A percentile compares a stretch with the other conserved stretches of the same genome.
phyloP scores from a whole-genome alignment of 78 protist species.

The Trichosphaerium sp. region DNA sequence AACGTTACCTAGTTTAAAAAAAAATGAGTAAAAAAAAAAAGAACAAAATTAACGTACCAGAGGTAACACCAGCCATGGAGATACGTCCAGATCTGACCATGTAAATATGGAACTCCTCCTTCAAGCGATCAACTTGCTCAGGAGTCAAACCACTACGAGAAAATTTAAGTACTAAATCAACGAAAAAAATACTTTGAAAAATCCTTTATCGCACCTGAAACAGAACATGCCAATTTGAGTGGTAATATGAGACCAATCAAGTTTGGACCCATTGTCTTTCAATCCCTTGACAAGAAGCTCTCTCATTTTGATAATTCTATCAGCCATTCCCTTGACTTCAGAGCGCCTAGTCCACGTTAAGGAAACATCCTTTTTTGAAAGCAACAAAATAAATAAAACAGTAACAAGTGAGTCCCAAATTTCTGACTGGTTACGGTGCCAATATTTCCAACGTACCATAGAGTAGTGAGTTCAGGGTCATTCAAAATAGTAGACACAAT shows the following conservation, averaged over 20 bases:
- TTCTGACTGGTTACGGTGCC: not conserved
- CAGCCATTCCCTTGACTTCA: conserved; percentile 78
- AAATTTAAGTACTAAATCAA: not conserved
- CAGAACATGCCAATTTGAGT: conserved; percentile 98
- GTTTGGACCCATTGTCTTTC: conserved; percentile 48
- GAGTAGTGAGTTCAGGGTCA: conserved; percentile 31
- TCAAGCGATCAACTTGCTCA: conserved; percentile 40
- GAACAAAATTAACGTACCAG: no score
- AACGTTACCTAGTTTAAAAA: no score
- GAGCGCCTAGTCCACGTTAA: conserved; percentile 12
- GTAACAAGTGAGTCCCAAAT: not conserved
- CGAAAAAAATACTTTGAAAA: not conserved
- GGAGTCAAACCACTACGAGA: not conserved
- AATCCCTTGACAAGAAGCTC: conserved; percentile 42
- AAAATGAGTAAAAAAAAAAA: no score
- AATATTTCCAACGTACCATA: not conserved
- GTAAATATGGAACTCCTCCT: conserved; percentile 57
- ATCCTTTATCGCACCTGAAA: conserved; percentile 69
- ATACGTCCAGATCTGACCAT: conserved; percentile 89
- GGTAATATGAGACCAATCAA: conserved; percentile 87
- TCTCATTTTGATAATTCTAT: conserved; percentile 82
- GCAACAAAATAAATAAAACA: not conserved
- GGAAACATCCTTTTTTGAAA: no score
- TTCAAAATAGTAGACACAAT: conserved; percentile 66
- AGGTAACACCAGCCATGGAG: conserved; percentile 87